Evolutionary conservation across 2,329 filamentous ascomycete genomes (phyloP).

Genomic region (Botrytis cinerea): DNA sequence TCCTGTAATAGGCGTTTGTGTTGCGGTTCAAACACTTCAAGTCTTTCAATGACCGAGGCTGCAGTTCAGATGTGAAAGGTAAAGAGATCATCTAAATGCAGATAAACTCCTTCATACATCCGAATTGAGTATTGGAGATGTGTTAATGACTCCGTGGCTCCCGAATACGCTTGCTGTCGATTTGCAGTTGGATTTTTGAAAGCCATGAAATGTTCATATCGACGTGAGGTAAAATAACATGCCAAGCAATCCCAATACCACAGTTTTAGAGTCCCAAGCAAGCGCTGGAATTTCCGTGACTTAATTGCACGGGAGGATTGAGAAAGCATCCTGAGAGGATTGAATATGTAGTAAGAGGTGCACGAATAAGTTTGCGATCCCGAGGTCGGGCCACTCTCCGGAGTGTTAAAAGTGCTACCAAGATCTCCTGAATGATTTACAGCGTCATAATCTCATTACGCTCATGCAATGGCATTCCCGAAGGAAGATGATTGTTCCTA

Average conservation of each 20-base stretch:
- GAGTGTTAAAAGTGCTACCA: background rate
- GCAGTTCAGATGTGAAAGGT: background rate
- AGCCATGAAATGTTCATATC: background rate
- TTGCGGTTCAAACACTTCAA: background rate
- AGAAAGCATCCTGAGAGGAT: background rate
- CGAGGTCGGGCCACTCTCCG: slow-evolving; percentile 4
- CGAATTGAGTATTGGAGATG: background rate
- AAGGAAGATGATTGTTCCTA: background rate
- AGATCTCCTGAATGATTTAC: background rate
- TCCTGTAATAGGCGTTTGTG: background rate
- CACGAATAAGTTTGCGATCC: background rate
- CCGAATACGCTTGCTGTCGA: background rate
- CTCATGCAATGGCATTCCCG: background rate
- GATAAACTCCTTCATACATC: background rate
- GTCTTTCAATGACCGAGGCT: background rate
- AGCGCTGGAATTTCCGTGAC: background rate
- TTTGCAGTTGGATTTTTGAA: background rate
- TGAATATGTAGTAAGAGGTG: background rate
- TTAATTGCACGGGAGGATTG: background rate
- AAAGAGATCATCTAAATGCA: background rate
- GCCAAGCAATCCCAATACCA: background rate
- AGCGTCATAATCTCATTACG: background rate
- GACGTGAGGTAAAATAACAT: background rate
- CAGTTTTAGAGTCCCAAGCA: background rate
- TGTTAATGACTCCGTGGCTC: background rate